These are phyloP conservation scores for Cyclanthera cordifolia DNA, from an alignment of 306 rosid genomes.

Conservation along the genomic window DNA sequence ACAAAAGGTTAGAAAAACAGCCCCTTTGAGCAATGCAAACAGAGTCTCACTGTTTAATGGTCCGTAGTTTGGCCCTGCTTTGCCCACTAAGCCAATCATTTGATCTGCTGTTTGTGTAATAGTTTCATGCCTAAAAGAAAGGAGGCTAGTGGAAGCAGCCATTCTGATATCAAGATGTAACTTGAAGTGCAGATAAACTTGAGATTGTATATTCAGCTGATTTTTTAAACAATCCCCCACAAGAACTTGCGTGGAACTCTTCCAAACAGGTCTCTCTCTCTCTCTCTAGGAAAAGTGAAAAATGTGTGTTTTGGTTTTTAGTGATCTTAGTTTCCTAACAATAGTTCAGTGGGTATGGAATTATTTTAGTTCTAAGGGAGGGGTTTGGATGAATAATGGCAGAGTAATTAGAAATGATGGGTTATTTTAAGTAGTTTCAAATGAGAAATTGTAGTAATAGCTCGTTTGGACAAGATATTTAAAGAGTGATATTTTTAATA, in stretches of 20 bases:
- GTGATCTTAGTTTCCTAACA: no score
- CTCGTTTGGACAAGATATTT: no score
- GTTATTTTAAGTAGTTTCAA: no score
- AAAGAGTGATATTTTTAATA: no score
- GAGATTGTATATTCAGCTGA: neutral
- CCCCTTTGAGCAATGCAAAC: neutral
- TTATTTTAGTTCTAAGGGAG: no score
- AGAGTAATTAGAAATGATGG: no score
- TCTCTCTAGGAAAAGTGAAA: neutral
- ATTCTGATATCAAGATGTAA: neutral
- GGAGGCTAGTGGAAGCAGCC: neutral
- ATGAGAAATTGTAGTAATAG: no score
- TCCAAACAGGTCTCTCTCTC: neutral
- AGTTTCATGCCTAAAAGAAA: neutral
- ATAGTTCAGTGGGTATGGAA: no score
- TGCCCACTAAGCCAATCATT: neutral
- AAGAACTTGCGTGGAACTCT: no score
- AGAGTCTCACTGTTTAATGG: constrained; percentile 5
- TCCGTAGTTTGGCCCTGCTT: neutral
- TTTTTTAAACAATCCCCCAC: neutral
- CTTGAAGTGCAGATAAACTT: neutral
- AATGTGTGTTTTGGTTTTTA: no score
- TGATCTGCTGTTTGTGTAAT: neutral
- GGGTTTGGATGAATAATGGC: no score
- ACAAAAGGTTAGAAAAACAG: neutral